A percentile compares a stretch with the other conserved stretches of the same genome.
Conservation (phyloP, 148 eudicot genomes). For the Chenopodium album region DNA sequence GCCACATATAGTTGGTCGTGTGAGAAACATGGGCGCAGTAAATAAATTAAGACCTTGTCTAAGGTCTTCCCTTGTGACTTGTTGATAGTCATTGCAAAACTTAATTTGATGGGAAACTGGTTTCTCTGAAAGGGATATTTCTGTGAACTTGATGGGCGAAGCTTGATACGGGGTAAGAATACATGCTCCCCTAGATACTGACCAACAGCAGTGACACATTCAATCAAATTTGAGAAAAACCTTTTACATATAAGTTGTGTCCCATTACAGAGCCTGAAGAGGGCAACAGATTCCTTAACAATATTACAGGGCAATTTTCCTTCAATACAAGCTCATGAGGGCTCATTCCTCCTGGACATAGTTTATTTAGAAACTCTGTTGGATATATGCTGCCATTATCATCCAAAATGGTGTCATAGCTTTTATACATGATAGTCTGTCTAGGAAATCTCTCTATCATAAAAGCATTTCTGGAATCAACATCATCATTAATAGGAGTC, state of each 20-base stretch:
- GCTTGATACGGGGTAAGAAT: not conserved
- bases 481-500: not conserved
- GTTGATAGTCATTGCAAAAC: not conserved
- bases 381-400: not conserved
- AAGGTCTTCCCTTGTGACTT: slow-evolving; percentile 19
- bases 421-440: not conserved
- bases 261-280: not conserved
- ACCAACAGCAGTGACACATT: not conserved
- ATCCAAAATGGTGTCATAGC: not conserved
- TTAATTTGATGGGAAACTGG: slow-evolving; percentile 9
- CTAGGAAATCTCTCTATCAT: not conserved
- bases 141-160: not conserved
- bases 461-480: not conserved
- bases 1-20: slow-evolving; percentile 12
- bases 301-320: not conserved
- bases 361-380: not conserved
- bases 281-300: not conserved
- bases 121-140: not conserved
- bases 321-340: not conserved
- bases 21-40: not conserved
- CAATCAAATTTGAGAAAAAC: not conserved
- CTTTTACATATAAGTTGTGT: slow-evolving; percentile 2
- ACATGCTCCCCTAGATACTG: not conserved
- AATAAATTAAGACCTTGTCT: not conserved
- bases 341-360: slow-evolving; percentile 8